Percentiles rank a stretch among this genome's conserved stretches.
Evolutionary conservation across 768 basidiomycete species (phyloP).

Genomic region (Lactifluus volemus): DNA sequence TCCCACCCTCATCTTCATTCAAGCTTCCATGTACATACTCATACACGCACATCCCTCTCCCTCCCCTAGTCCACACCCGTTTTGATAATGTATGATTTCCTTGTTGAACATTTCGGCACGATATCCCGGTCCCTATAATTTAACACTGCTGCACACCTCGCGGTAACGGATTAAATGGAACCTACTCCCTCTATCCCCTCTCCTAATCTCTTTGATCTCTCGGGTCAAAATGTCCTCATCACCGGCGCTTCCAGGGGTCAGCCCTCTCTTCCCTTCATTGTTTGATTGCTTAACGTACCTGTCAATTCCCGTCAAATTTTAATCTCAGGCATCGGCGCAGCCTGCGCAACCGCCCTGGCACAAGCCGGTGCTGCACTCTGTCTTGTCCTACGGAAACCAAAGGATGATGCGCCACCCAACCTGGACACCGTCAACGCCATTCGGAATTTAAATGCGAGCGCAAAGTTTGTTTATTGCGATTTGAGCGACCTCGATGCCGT

Average conservation of each 20-base stretch:
- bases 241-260: conserved; percentile 74
- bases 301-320: conserved; percentile 2
- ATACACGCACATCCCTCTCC: not conserved
- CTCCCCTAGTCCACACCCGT: not conserved
- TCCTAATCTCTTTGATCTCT: conserved; percentile 57
- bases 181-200: conserved; percentile 42
- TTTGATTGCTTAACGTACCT: conserved; percentile 1
- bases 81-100: not conserved
- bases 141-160: not conserved
- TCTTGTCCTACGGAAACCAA: conserved; percentile 38
- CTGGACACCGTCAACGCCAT: conserved; percentile 31
- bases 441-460: conserved; percentile 28
- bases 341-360: conserved; percentile 46
- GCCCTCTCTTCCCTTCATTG: conserved; percentile 18
- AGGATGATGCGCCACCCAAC: conserved; percentile 29
- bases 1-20: too few relatives aligned
- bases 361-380: conserved; percentile 46
- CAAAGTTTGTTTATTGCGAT: conserved; percentile 47
- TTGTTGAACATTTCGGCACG: conserved; percentile 3
- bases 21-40: not conserved
- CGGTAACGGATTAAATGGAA: conserved; percentile 34
- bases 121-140: conserved; percentile 4
- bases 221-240: conserved; percentile 61
- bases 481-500: conserved; percentile 43
- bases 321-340: conserved; percentile 42